A percentile compares a stretch with the other conserved stretches of the same genome.
phyloP scores from a whole-genome alignment of 345 rosid species.

The Ceriops decandra region DNA sequence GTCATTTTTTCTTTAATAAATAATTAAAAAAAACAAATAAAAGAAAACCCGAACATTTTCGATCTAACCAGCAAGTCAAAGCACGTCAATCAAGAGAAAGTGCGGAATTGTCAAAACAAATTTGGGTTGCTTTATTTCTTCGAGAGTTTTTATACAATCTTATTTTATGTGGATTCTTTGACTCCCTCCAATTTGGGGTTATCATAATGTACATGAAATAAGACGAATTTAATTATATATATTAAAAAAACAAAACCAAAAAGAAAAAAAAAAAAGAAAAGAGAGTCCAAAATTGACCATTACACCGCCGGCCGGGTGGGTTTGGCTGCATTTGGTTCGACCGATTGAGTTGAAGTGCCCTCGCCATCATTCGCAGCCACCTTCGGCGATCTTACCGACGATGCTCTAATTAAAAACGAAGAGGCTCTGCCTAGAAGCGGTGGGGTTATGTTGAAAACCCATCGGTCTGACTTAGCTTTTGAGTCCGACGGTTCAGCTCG shows the following conservation, averaged over 20 bases:
- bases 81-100: no score
- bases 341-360: constrained; percentile 27
- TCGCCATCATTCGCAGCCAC: constrained; percentile 39
- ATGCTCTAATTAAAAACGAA: constrained; percentile 31
- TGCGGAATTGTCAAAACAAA: no score
- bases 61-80: no score
- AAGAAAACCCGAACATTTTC: no score
- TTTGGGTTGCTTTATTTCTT: no score
- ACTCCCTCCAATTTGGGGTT: no score
- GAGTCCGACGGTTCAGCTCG: constrained; percentile 30
- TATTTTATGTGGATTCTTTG: no score
- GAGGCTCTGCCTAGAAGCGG: constrained; percentile 51
- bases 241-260: neutral
- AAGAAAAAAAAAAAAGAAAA: neutral
- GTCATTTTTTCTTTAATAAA: no score
- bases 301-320: constrained; percentile 51
- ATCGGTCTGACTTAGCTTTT: constrained; percentile 46
- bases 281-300: neutral
- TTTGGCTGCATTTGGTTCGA: constrained; percentile 24
- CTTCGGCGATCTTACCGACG: constrained; percentile 33
- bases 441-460: constrained; percentile 44
- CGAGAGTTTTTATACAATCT: no score
- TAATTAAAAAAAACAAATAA: no score
- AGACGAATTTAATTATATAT: no score
- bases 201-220: no score